phyloP scores from a whole-genome alignment of 2,329 filamentous ascomycete genomes.

The Helotiales sp. region DNA sequence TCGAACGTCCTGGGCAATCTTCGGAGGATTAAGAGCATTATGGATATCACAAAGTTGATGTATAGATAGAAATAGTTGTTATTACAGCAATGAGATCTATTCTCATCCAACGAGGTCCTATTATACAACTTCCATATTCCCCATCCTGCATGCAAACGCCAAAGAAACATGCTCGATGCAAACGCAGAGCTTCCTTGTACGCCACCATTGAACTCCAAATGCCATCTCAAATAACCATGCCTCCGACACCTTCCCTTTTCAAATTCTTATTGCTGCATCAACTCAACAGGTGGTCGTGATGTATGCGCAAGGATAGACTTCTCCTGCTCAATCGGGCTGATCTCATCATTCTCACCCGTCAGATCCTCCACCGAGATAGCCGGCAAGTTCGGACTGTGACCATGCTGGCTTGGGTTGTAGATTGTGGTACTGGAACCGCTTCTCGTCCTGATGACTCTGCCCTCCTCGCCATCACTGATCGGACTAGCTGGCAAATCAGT shows the following conservation, averaged over 20 bases:
- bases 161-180: conserved; percentile 31
- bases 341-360: conserved; percentile 53
- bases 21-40: conserved; percentile 5
- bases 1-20: conserved; percentile 17
- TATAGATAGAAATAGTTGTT: conserved; percentile 3
- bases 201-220: conserved; percentile 15
- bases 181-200: conserved; percentile 32
- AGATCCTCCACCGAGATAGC: conserved; percentile 72
- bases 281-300: conserved; percentile 65
- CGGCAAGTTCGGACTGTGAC: conserved; percentile 60
- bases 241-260: background rate
- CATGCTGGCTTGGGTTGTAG: conserved; percentile 64
- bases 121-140: conserved; percentile 21
- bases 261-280: conserved; percentile 51
- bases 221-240: conserved; percentile 5
- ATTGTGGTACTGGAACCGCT: conserved; percentile 70
- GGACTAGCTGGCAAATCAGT: conserved; percentile 49
- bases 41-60: background rate
- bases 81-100: conserved; percentile 12
- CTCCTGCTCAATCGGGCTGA: conserved; percentile 49
- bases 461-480: conserved; percentile 44
- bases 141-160: conserved; percentile 21
- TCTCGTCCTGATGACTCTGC: conserved; percentile 43
- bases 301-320: conserved; percentile 65
- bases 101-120: conserved; percentile 12